Base-by-base conservation (phyloP, 148 eudicot genomes). In the Selenicereus undatus region DNA sequence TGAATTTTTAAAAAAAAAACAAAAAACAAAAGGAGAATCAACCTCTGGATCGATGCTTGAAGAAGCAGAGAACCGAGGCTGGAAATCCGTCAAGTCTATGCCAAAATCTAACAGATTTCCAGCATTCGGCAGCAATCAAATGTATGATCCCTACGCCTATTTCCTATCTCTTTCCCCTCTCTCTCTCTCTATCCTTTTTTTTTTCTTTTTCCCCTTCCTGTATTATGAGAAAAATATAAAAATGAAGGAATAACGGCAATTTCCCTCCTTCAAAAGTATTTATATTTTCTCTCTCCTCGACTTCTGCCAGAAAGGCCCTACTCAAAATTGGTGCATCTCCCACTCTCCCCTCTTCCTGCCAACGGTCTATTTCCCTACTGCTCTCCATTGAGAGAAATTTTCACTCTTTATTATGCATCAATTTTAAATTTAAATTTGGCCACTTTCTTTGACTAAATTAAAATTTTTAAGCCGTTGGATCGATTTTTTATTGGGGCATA, bases 21-120 rank as follows among this genome's bases (percentile, higher is more conserved):
- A 39, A 73, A 39, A 54, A 58, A 56, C 2, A 12, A 0, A 66
- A 27, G 11, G 11, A 2, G 18, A 27, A 66, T 26, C 5, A 80
- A 93, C 95, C 97, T 93, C 87, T 82, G 80, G 91, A 88, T 80
- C 87, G 84, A 86, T 87, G 89, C 90, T 83, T 83, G 83, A 84
- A 79, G 69, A 86, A 88, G 89, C 91, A 91, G 88, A 81, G 89
- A 85, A 87, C 90, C 83, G 91, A 93, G 93, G 90, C 92, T 88
- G 91, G 86, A 81, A 77, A 83, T 71, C 84, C 82, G 76, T 77
- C 83, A 84, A 88, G 71, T 52, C 75, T 73, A 82, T 82, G 52
- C 82, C 32, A 73, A 80, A 87, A 85, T 83, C 84, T 79, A 81
- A 36, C 76, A 76, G 81, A 80, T 77, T 81, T 81, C 65, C 71